Conservation (phyloP, 768 basidiomycete species). For the Saitozyma sp. region DNA sequence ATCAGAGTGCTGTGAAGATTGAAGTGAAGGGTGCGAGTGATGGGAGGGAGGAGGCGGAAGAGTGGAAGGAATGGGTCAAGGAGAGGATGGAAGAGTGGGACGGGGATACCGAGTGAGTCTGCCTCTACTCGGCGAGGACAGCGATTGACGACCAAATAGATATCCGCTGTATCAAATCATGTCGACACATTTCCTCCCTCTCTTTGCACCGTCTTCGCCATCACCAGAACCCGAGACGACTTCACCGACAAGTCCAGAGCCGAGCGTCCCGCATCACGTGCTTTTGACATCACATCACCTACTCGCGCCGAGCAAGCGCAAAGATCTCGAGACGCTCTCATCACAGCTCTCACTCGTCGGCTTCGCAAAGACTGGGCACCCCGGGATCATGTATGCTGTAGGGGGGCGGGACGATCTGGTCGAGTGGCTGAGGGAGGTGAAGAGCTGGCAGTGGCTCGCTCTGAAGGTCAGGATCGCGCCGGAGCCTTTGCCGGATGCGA, state of each 20-base stretch:
- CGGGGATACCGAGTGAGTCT: slow-evolving; percentile 34
- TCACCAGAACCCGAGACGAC: neutral
- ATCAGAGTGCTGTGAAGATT: slow-evolving; percentile 22
- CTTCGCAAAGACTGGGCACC: slow-evolving; percentile 74
- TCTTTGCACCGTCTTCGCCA: slow-evolving; percentile 47
- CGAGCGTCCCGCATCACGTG: slow-evolving; percentile 58
- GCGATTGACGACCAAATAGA: slow-evolving; percentile 49
- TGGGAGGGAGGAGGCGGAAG: slow-evolving; percentile 45
- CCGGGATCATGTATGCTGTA: slow-evolving; percentile 72
- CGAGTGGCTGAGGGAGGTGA: slow-evolving; percentile 67
- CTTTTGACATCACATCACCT: slow-evolving; percentile 73
- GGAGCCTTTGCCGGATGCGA: slow-evolving; percentile 2
- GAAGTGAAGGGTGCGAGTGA: slow-evolving; percentile 37
- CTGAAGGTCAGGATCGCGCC: slow-evolving; percentile 60
- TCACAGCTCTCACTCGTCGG: slow-evolving; percentile 61
- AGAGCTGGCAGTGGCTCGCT: slow-evolving; percentile 77
- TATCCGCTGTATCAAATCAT: slow-evolving; percentile 66
- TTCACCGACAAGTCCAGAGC: neutral
- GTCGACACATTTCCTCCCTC: slow-evolving; percentile 62
- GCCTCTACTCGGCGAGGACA: too few relatives aligned
- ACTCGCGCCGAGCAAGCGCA: slow-evolving; percentile 58
- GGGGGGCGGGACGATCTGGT: slow-evolving; percentile 61
- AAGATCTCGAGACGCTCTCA: slow-evolving; percentile 61
- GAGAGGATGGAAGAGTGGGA: slow-evolving; percentile 41
- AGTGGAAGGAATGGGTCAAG: slow-evolving; percentile 34